Base-by-base conservation (phyloP, 2,329 filamentous ascomycete genomes). In the Cladophialophora yegresii region DNA sequence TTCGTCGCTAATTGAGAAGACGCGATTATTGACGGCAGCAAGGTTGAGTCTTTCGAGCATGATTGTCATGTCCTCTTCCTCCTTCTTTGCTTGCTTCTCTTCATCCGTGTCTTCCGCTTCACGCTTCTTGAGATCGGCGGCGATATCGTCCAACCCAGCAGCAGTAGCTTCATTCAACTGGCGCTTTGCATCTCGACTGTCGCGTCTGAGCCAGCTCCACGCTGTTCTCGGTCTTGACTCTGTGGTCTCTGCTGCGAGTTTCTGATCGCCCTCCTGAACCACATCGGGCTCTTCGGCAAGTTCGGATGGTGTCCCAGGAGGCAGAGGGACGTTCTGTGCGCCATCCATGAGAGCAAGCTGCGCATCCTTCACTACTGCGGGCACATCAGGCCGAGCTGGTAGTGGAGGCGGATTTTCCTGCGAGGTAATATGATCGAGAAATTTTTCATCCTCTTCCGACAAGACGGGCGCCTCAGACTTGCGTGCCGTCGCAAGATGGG, bases 21-120 rank as follows among this genome's bases (percentile, higher is more conserved):
- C 91, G 63, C 88, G 89, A 79, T 96, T 95, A 80, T 96, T 93
- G 69, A 89, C 85, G 5, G 91, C 90, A 4, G 89, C 86, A 33
- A 96, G 86, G 73, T 96, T 93, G 66, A 99, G 84, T 51, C 90
- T 85, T 73, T 96, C 90, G 30, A 99, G 88, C 23, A 96, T 86
- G 32, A 85, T 83, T 45, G 85, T 86, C 65, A 98, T 85, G 71
- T 97, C 95, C 61, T 86, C 81, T 66, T 88, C 81, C 72, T 92
- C 87, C 70, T 84, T 81, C 64, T 83, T 76, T n/a, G 75, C 72
- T 57, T 84, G 74, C 77, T 81, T 62, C 67, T 78, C 67, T 56
- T 74, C 73, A 50, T 80, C 76, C 50, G 77, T 73, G 12, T 71
- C 64, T 47, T 73, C 65, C 9, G 70, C 64, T 53, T 73, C 73